Percentiles rank a stretch among this genome's conserved stretches.
Conservation (phyloP, 306 rosid genomes). For the Pyrus communis region DNA sequence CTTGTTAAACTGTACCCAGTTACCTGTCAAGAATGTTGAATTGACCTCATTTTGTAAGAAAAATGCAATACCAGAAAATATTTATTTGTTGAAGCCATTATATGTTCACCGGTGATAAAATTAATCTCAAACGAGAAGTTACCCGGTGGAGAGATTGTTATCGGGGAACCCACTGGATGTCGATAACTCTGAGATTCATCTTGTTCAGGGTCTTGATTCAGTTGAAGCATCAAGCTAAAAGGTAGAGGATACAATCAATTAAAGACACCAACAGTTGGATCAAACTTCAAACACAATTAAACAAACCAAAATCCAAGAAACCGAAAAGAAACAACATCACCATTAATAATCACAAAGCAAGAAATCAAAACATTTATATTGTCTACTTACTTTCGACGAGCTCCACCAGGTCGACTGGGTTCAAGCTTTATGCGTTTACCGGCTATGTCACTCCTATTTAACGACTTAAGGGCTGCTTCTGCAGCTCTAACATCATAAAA, state of each 20-base stretch:
- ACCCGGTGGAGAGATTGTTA: slow-evolving; percentile 90
- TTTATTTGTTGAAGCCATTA: background rate
- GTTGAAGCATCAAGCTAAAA: slow-evolving; percentile 75
- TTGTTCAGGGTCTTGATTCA: slow-evolving; percentile 80
- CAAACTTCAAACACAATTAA: background rate
- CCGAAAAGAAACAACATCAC: background rate
- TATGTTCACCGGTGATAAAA: background rate
- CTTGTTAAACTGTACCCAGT: slow-evolving; percentile 70
- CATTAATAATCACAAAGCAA: background rate
- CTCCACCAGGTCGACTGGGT: slow-evolving; percentile 99
- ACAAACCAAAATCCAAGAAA: background rate
- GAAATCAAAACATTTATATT: background rate
- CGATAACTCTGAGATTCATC: slow-evolving; percentile 60
- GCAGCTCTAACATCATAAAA: slow-evolving; percentile 86
- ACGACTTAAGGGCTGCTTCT: slow-evolving; percentile 81
- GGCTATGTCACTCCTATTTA: slow-evolving; percentile 87
- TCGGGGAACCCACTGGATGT: slow-evolving; percentile 71
- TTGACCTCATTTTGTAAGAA: slow-evolving; percentile 8
- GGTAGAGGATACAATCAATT: background rate
- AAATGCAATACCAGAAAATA: background rate
- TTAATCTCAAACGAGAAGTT: slow-evolving; percentile 10
- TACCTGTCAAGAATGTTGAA: slow-evolving; percentile 38
- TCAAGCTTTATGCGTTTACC: slow-evolving; percentile 95
- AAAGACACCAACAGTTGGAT: background rate
- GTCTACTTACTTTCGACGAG: slow-evolving; percentile 73